phyloP scores from a whole-genome alignment of 208 protist genomes.

The Leishmania tarentolae region DNA sequence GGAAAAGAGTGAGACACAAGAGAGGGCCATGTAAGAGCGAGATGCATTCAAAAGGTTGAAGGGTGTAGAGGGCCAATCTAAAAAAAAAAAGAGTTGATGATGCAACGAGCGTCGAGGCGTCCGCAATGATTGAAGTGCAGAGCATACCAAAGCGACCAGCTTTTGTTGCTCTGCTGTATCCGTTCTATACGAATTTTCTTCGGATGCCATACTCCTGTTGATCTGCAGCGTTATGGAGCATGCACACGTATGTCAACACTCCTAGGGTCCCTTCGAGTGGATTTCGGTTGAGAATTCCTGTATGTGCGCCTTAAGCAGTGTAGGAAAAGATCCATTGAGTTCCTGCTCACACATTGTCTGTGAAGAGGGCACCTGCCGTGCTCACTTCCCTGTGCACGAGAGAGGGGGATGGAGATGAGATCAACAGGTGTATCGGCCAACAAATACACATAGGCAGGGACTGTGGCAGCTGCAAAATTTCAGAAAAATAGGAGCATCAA shows the following conservation, averaged over 20 bases:
- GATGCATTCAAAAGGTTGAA: not conserved
- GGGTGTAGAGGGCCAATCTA: not conserved
- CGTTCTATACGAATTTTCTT: not conserved
- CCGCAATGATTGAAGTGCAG: not conserved
- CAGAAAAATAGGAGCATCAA: conserved; percentile 5
- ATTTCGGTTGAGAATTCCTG: not conserved
- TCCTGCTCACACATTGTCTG: not conserved
- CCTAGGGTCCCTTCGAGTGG: not conserved
- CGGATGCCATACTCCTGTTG: not conserved
- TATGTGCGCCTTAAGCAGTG: not conserved
- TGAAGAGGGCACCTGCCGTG: not conserved
- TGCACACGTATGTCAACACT: not conserved
- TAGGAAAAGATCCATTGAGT: not conserved
- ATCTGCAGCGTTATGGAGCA: not conserved
- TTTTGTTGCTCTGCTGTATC: not conserved
- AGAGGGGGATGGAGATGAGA: not conserved
- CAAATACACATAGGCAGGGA: not conserved
- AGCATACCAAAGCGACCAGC: not conserved
- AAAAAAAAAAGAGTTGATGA: not conserved
- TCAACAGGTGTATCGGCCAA: not conserved
- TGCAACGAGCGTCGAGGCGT: not conserved
- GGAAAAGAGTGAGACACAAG: not conserved
- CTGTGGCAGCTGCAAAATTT: not conserved
- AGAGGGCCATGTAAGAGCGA: not conserved
- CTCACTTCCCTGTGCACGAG: not conserved